A percentile compares a stretch with the other conserved stretches of the same genome.
Evolutionary conservation across 176 grass and related monocot genomes (phyloP).

Genomic region (Miscanthus lutarioriparius): DNA sequence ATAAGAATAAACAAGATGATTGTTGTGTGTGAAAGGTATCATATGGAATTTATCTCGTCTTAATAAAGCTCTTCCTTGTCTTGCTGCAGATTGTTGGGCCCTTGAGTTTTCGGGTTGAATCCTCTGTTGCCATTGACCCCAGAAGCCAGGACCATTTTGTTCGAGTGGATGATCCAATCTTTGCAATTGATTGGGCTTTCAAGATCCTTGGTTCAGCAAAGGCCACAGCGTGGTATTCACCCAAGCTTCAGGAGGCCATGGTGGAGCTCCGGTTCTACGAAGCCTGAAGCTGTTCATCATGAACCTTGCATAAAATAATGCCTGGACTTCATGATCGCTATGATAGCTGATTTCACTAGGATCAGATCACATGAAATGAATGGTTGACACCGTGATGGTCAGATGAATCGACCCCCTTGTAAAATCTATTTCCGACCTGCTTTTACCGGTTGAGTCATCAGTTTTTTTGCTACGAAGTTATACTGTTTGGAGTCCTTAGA

Average conservation of each 20-base stretch:
- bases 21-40: not conserved
- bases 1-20: conserved; percentile 9
- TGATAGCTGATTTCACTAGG: not conserved
- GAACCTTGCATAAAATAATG: conserved; percentile 4
- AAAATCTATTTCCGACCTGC: not conserved
- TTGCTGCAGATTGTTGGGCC: conserved; percentile 72
- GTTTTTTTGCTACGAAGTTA: not conserved
- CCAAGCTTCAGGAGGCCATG: conserved; percentile 75
- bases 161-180: conserved; percentile 64
- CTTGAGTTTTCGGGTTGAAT: conserved; percentile 91
- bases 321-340: not conserved
- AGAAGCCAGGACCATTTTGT: conserved; percentile 48
- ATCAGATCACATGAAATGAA: not conserved
- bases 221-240: conserved; percentile 93
- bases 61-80: not conserved
- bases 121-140: conserved; percentile 56
- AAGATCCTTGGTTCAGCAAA: conserved; percentile 93
- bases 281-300: conserved; percentile 23
- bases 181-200: conserved; percentile 90
- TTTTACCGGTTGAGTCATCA: not conserved
- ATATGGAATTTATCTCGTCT: conserved; percentile 8
- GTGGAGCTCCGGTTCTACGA: conserved; percentile 90
- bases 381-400: not conserved
- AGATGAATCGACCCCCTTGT: not conserved
- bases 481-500: not conserved